Percentiles rank a stretch among this genome's conserved stretches.
These are phyloP conservation scores for Rhazya stricta DNA, from an alignment of 257 asterid species.

Conservation along the genomic window DNA sequence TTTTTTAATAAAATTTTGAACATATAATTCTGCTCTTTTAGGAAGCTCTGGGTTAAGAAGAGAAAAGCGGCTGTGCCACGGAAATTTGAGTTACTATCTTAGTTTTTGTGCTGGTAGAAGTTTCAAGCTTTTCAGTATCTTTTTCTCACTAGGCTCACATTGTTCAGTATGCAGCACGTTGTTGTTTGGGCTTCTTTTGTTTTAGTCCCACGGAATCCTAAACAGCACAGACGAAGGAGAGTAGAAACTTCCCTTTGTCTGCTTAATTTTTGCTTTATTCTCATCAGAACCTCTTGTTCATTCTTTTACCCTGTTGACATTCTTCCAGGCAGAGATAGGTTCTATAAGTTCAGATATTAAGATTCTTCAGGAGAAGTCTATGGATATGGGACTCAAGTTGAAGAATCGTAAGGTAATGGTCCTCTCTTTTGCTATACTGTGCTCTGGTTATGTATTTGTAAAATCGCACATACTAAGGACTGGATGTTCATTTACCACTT, in stretches of 20 bases:
- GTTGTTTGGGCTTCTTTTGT: background rate
- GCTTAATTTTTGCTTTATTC: background rate
- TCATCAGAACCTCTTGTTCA: background rate
- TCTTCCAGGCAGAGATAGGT: constrained; percentile 83
- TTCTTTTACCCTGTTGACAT: background rate
- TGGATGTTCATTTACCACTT: background rate
- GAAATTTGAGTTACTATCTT: background rate
- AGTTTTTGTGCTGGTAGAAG: background rate
- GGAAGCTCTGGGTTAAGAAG: background rate
- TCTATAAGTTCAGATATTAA: constrained; percentile 96
- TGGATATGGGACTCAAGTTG: constrained; percentile 98
- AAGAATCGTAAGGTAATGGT: constrained; percentile 89
- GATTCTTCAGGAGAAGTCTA: constrained; percentile 94
- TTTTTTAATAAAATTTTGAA: background rate
- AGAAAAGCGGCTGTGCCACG: background rate
- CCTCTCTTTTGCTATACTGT: background rate
- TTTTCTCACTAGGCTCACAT: background rate
- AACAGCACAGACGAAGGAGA: background rate
- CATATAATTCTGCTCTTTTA: background rate
- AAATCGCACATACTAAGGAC: background rate
- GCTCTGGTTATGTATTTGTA: background rate
- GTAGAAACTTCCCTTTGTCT: background rate
- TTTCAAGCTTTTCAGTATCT: background rate
- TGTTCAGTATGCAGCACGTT: background rate
- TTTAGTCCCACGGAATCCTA: background rate